Percentiles rank a stretch among this genome's conserved stretches.
Evolutionary conservation across 2,329 filamentous ascomycete species (phyloP).

Genomic region (Phoma sp.): DNA sequence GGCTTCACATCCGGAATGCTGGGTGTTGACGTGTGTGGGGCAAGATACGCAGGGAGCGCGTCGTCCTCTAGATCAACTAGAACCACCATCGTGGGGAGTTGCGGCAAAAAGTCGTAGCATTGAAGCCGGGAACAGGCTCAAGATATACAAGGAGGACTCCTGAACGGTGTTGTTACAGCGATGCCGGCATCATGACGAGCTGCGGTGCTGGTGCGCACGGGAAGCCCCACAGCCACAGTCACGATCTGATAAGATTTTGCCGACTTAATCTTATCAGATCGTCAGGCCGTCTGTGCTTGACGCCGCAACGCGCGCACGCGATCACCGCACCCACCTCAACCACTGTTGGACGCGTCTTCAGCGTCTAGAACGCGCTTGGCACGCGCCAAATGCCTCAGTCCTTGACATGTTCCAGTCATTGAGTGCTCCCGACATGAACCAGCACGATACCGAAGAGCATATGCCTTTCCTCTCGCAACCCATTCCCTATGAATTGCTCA

Average conservation of each 20-base stretch:
- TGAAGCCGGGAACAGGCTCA: conserved; percentile 29
- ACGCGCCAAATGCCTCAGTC: too few species aligned
- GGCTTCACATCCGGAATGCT: conserved; percentile 36
- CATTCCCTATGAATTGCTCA: too few species aligned
- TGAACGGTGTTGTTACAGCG: conserved; percentile 14
- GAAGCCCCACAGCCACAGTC: conserved; percentile 1
- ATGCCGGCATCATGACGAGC: conserved; percentile 31
- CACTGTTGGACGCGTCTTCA: neutral
- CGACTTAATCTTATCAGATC: conserved; percentile 1
- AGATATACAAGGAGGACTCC: conserved; percentile 6
- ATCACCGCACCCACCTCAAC: conserved; percentile 1
- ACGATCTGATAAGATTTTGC: conserved; percentile 12
- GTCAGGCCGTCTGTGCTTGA: neutral
- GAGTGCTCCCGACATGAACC: too few species aligned
- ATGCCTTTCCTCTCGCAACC: too few species aligned
- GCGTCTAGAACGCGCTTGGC: neutral
- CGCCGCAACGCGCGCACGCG: neutral
- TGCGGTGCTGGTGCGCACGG: conserved; percentile 7
- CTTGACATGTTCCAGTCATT: too few species aligned
- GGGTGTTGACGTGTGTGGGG: conserved; percentile 26
- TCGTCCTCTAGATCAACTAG: conserved; percentile 55
- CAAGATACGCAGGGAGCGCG: conserved; percentile 30
- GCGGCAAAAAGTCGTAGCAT: conserved; percentile 32
- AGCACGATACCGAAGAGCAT: too few species aligned
- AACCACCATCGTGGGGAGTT: conserved; percentile 51